Conservation (phyloP, 129 eudicot species). For the Glebionis coronaria region DNA sequence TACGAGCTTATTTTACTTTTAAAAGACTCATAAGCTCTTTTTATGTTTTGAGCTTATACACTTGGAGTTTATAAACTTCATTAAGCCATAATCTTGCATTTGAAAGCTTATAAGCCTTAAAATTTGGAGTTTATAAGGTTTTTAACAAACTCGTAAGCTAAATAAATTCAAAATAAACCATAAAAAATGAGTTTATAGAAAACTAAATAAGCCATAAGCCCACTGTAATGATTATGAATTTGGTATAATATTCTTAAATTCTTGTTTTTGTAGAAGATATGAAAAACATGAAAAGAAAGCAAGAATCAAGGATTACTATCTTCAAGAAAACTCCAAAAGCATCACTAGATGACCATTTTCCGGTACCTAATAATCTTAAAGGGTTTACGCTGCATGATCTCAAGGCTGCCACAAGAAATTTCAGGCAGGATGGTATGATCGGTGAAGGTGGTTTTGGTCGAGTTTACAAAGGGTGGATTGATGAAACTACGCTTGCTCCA, state of each 20-base stretch:
- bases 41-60: too few species aligned
- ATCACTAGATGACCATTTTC: slow-evolving; percentile 20
- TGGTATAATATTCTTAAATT: slow-evolving; percentile 3
- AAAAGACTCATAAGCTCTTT: too few species aligned
- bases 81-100: too few species aligned
- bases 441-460: slow-evolving; percentile 70
- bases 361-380: slow-evolving; percentile 39
- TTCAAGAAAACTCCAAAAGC: slow-evolving; percentile 26
- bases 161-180: too few species aligned
- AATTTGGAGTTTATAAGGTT: too few species aligned
- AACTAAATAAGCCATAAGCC: too few species aligned
- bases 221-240: neutral
- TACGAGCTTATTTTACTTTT: too few species aligned
- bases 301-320: slow-evolving; percentile 13
- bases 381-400: slow-evolving; percentile 56
- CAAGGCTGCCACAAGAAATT: slow-evolving; percentile 52
- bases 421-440: slow-evolving; percentile 55
- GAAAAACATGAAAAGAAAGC: slow-evolving; percentile 9
- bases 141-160: too few species aligned
- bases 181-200: too few species aligned
- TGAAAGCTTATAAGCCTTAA: too few species aligned
- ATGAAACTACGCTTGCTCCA: slow-evolving; percentile 47
- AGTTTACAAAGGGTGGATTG: slow-evolving; percentile 70
- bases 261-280: slow-evolving; percentile 34
- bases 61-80: too few species aligned